Percentiles rank a stretch among this genome's conserved stretches.
Conservation (phyloP, 179 eudicot genomes). For the Silene vulgaris region DNA sequence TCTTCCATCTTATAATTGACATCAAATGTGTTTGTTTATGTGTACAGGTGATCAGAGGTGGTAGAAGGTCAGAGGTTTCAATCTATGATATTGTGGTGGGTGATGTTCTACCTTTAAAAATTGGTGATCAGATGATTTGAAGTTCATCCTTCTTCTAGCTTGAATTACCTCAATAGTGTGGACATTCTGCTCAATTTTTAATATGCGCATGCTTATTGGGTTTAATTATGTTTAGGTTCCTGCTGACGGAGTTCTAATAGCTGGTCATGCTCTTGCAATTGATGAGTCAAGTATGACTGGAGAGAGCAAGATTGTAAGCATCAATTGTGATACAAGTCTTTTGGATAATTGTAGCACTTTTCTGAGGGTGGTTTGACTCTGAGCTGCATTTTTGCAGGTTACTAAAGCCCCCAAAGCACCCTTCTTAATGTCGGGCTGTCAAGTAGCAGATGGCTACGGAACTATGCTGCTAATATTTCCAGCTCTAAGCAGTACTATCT, state of each 20-base stretch:
- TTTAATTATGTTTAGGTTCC: constrained; percentile 52
- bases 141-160: neutral
- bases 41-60: constrained; percentile 70
- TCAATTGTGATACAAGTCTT: neutral
- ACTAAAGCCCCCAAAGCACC: constrained; percentile 52
- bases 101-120: constrained; percentile 77
- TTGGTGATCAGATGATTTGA: constrained; percentile 79
- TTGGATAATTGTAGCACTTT: constrained; percentile 7
- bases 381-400: constrained; percentile 35
- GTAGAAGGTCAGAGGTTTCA: constrained; percentile 64
- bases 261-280: constrained; percentile 81
- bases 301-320: constrained; percentile 87
- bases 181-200: neutral
- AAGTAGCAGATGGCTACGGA: constrained; percentile 96
- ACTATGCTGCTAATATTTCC: constrained; percentile 66
- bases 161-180: neutral
- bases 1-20: neutral
- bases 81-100: constrained; percentile 94
- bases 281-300: constrained; percentile 99
- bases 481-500: neutral
- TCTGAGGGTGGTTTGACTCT: constrained; percentile 4
- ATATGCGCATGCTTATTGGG: constrained; percentile 15
- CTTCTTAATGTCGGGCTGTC: constrained; percentile 91
- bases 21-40: neutral
- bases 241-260: constrained; percentile 77